Evolutionary conservation across 441 rosid species (phyloP).

Genomic region (Kokia cookei): DNA sequence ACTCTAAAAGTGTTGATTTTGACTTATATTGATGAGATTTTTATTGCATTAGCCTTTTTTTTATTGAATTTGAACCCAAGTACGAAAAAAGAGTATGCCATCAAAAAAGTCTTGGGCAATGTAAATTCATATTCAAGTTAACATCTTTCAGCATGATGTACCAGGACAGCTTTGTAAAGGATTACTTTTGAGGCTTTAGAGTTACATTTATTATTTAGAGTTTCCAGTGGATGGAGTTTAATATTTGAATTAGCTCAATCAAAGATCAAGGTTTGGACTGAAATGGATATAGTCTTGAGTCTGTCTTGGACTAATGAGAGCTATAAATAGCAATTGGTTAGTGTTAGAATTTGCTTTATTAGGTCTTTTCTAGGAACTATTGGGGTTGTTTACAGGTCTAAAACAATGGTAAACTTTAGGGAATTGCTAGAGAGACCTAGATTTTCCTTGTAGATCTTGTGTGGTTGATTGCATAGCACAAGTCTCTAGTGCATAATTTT

Average conservation of each 20-base stretch:
- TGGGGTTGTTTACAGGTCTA: background rate
- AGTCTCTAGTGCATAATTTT: background rate
- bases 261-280: background rate
- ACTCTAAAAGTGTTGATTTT: background rate
- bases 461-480: background rate
- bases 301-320: background rate
- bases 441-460: background rate
- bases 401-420: background rate
- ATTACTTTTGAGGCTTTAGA: background rate
- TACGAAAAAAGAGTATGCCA: background rate
- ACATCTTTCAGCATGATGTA: background rate
- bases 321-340: background rate
- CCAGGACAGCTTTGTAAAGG: background rate
- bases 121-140: background rate
- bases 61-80: background rate
- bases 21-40: background rate
- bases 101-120: background rate
- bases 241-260: background rate
- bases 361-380: background rate
- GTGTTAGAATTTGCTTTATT: background rate
- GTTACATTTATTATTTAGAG: background rate
- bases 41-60: background rate
- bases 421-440: background rate
- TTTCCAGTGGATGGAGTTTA: background rate
- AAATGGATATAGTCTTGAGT: background rate